phyloP scores from a whole-genome alignment of 2,329 filamentous ascomycete species.

The Zasmidium angulare region DNA sequence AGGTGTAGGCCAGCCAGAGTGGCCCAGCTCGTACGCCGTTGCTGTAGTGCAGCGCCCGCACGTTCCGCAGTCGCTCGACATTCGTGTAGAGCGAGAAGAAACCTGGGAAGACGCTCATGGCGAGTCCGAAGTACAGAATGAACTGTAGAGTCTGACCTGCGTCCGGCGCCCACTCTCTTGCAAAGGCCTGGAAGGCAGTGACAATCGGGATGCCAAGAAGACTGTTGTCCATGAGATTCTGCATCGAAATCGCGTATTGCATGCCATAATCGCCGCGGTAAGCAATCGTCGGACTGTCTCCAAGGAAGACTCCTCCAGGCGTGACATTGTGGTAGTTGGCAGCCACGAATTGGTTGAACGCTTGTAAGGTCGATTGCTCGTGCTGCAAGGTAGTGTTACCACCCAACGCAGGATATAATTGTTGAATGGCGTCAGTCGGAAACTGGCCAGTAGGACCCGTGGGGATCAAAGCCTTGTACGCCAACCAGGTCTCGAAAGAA shows the following conservation, averaged over 20 bases:
- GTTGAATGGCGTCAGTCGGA: constrained; percentile 32
- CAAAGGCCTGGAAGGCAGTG: constrained; percentile 73
- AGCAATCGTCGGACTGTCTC: constrained; percentile 64
- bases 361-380: constrained; percentile 63
- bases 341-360: constrained; percentile 67
- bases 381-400: constrained; percentile 29
- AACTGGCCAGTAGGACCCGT: constrained; percentile 41
- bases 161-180: constrained; percentile 67
- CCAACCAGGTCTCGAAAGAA: constrained; percentile 25
- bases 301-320: constrained; percentile 78
- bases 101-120: constrained; percentile 74
- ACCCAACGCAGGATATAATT: constrained; percentile 26
- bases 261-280: constrained; percentile 68
- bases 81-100: constrained; percentile 90
- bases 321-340: constrained; percentile 66
- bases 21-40: constrained; percentile 82
- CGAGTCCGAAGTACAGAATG: constrained; percentile 77
- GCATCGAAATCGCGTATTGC: constrained; percentile 67
- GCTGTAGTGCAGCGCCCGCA: constrained; percentile 84
- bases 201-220: constrained; percentile 68
- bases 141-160: constrained; percentile 75
- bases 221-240: constrained; percentile 87
- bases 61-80: constrained; percentile 74
- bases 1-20: constrained; percentile 79
- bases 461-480: constrained; percentile 34